Evolutionary conservation across 164 flowering plant species (phyloP).

Genomic region (Nelumbo lutea): DNA sequence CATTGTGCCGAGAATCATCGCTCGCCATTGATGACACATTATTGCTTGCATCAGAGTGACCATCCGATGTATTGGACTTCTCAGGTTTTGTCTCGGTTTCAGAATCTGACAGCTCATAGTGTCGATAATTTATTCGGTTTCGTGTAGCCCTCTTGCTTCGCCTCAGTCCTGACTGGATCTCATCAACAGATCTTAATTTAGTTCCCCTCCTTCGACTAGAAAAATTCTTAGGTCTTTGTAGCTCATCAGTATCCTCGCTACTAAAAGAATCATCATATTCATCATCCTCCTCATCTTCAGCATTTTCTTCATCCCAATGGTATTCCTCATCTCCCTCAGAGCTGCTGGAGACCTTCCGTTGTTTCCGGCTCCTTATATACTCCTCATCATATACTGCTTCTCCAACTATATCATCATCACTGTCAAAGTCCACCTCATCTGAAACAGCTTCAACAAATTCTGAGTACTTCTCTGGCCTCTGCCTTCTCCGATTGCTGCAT

Average conservation of each 20-base stretch:
- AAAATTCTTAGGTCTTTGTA: conserved; percentile 44
- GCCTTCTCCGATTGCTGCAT: conserved; percentile 66
- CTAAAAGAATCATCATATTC: conserved; percentile 58
- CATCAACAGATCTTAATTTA: conserved; percentile 65
- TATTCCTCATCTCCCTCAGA: conserved; percentile 98
- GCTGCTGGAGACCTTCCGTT: conserved; percentile 65
- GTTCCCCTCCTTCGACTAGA: conserved; percentile 64
- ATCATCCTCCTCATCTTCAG: conserved; percentile 87
- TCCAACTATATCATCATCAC: conserved; percentile 97
- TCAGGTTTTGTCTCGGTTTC: conserved; percentile 64
- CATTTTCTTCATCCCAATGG: conserved; percentile 51
- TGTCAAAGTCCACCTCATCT: conserved; percentile 79
- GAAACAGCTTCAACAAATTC: conserved; percentile 81
- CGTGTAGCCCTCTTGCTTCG: conserved; percentile 87
- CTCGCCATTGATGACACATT: conserved; percentile 41
- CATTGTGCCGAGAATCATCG: conserved; percentile 47
- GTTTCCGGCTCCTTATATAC: conserved; percentile 67
- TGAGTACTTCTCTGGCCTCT: conserved; percentile 87
- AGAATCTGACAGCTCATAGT: conserved; percentile 76
- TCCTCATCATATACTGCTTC: conserved; percentile 97
- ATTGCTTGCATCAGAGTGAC: conserved; percentile 49
- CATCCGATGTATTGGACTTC: conserved; percentile 41
- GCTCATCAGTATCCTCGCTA: conserved; percentile 69
- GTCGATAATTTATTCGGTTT: conserved; percentile 72
- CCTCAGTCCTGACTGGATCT: conserved; percentile 73